Evolutionary conservation across 257 asterid species (phyloP).

Genomic region (Salvia miltiorrhiza): DNA sequence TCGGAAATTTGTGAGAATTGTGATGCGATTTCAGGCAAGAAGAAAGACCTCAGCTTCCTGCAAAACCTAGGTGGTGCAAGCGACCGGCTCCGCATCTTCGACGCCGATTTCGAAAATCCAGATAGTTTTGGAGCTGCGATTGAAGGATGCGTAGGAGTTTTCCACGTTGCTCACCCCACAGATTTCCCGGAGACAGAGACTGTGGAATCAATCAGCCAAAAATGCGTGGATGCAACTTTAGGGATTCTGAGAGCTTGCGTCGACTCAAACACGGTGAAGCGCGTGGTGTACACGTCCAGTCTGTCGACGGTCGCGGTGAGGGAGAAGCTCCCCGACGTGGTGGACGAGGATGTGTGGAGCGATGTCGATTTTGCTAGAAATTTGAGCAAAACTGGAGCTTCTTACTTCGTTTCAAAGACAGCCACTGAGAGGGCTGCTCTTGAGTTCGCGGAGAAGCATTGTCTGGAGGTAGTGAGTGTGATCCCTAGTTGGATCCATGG

Average conservation of each 20-base stretch:
- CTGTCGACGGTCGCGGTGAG: neutral
- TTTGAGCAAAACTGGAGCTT: neutral
- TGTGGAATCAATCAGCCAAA: slow-evolving; percentile 27
- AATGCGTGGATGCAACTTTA: slow-evolving; percentile 32
- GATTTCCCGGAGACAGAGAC: slow-evolving; percentile 29
- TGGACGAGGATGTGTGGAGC: slow-evolving; percentile 45
- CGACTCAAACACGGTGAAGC: slow-evolving; percentile 37
- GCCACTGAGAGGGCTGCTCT: slow-evolving; percentile 50
- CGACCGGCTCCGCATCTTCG: slow-evolving; percentile 46
- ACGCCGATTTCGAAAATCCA: slow-evolving; percentile 54
- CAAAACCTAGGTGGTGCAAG: slow-evolving; percentile 44
- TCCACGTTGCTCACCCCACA: slow-evolving; percentile 59
- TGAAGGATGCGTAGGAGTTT: slow-evolving; percentile 59
- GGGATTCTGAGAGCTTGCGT: slow-evolving; percentile 34
- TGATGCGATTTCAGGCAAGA: slow-evolving; percentile 21
- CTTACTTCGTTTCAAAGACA: slow-evolving; percentile 43
- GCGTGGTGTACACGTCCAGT: slow-evolving; percentile 47
- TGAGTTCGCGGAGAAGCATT: slow-evolving; percentile 51
- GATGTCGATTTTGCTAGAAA: slow-evolving; percentile 35
- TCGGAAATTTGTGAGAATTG: neutral
- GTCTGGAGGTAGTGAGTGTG: slow-evolving; percentile 41
- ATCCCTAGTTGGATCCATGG: slow-evolving; percentile 53
- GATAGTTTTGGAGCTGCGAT: slow-evolving; percentile 48
- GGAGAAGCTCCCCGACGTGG: neutral
- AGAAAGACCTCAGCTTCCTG: slow-evolving; percentile 46